Base-by-base conservation (phyloP, 345 rosid genomes). In the Mercurialis annua region DNA sequence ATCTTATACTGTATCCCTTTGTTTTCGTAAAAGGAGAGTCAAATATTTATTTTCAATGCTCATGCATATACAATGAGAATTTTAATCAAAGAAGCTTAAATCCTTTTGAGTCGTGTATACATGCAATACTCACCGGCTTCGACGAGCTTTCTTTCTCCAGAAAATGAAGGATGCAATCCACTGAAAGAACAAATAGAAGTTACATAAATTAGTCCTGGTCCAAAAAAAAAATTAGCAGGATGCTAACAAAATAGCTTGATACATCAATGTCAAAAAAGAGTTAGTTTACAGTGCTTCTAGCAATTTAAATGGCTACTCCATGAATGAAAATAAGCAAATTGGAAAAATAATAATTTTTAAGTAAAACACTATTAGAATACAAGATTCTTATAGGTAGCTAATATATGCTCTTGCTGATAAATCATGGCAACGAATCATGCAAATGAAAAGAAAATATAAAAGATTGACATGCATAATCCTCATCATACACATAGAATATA, bases 91-190 rank as follows among this genome's bases (percentile, higher is more conserved):
- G 24, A 34, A 33, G 23, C 42, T 55, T 40, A 58, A 24, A 33
- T 59, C 18, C 20, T n/a, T 65, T 24, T 9, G 11, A 40, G 12
- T 51, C 36, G 2, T 24, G 3, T 29, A 21, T 42, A 47, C 50
- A 47, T 40, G 66, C n/a, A 18, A 11, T 44, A 83, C 99, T 89
- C 84, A 95, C 99, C 86, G 87, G 97, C 84, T 87, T 73, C 83
- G 86, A 50, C 66, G 85, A 71, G 96, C 96, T 75, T 80, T 89
- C 80, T 73, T 87, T 80, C 82, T 90, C 99, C 97, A 92, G 60
- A 83, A 88, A 72, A 88, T 81, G 64, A 92, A 79, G 76, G 96
- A 88, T 24, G 59, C 59, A 6, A 90, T 62, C 92, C 98, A 86
- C 99, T 95, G 93, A 73, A 80, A 75, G 23, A 40, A 52, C 62